phyloP scores from a whole-genome alignment of 2,329 filamentous ascomycete genomes.

The Alternaria novae-zelandiae region DNA sequence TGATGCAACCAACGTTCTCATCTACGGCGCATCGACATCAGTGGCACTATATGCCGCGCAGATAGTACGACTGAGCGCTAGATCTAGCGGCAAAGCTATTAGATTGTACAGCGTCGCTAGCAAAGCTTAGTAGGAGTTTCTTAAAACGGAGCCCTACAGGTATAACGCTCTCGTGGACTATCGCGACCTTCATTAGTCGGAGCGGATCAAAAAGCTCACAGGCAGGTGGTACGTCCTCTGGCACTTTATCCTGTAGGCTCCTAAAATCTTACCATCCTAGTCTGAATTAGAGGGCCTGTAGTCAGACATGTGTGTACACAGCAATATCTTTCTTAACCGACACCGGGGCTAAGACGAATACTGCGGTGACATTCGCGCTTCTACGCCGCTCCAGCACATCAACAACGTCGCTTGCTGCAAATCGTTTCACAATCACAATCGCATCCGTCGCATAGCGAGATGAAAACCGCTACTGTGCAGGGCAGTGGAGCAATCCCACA shows the following conservation, averaged over 20 bases:
- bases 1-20: constrained; percentile 28
- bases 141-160: constrained; percentile 44
- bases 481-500: not conserved
- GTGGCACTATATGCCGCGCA: constrained; percentile 45
- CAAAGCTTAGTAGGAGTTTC: constrained; percentile 23
- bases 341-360: not conserved
- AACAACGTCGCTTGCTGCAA: not conserved
- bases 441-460: not conserved
- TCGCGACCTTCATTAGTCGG: not conserved
- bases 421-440: not conserved
- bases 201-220: not conserved
- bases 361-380: not conserved
- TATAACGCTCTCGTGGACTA: not conserved
- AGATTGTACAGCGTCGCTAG: not conserved
- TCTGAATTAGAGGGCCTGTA: not conserved
- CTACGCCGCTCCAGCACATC: not conserved
- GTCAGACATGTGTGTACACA: not conserved
- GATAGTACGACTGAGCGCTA: constrained; percentile 28
- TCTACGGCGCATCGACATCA: constrained; percentile 45
- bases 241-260: not conserved
- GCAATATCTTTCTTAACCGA: not conserved
- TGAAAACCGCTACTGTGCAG: not conserved
- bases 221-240: not conserved
- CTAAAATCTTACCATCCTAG: not conserved
- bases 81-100: not conserved